phyloP scores from a whole-genome alignment of 2,329 filamentous ascomycete species.

The Westerdykella ornata region DNA sequence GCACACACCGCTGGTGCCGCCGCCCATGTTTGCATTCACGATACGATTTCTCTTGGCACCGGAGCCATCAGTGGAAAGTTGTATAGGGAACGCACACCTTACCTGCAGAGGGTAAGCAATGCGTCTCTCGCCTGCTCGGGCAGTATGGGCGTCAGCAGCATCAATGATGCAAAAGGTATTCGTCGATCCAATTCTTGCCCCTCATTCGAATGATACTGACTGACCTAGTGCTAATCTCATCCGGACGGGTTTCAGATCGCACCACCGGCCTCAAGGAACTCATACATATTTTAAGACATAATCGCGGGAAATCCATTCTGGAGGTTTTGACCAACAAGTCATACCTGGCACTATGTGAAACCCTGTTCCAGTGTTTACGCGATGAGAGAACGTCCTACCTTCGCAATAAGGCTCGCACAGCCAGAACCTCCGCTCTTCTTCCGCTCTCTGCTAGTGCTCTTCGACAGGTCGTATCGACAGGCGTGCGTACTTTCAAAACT shows the following conservation, averaged over 20 bases:
- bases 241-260: slow-evolving; percentile 38
- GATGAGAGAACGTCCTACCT: slow-evolving; percentile 60
- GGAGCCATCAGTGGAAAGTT: too few relatives aligned
- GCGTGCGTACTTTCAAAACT: slow-evolving; percentile 59
- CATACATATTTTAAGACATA: slow-evolving; percentile 51
- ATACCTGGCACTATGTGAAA: slow-evolving; percentile 77
- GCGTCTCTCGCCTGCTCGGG: too few relatives aligned
- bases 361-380: slow-evolving; percentile 63
- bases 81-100: too few relatives aligned
- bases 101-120: too few relatives aligned
- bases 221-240: slow-evolving; percentile 25
- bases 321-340: slow-evolving; percentile 61
- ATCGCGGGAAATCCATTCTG: slow-evolving; percentile 40
- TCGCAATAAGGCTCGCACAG: slow-evolving; percentile 42
- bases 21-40: too few relatives aligned
- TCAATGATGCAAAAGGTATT: slow-evolving; percentile 34
- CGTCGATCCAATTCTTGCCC: neutral
- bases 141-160: slow-evolving; percentile 26
- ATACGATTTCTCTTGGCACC: too few relatives aligned
- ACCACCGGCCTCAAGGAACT: slow-evolving; percentile 49
- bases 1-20: too few relatives aligned
- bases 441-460: slow-evolving; percentile 64
- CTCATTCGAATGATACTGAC: slow-evolving; percentile 8
- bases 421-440: slow-evolving; percentile 47
- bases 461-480: slow-evolving; percentile 63